phyloP scores from a whole-genome alignment of 192 early-diverging fungal species.

The Funneliformis geosporum region DNA sequence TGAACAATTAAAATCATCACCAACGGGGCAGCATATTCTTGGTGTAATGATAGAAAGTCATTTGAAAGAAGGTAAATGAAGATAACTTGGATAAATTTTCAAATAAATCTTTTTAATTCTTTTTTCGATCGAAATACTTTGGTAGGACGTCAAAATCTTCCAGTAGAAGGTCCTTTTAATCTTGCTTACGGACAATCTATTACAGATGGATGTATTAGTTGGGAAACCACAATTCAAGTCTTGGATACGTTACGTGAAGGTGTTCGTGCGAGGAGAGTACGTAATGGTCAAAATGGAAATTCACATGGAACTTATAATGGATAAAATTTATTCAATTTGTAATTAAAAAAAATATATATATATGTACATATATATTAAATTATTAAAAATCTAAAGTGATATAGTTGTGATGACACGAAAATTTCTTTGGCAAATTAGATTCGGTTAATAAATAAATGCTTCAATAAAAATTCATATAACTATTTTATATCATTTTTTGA shows the following conservation, averaged over 20 bases:
- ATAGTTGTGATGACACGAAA: no score
- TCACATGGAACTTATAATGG: background rate
- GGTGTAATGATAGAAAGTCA: slow-evolving; percentile 98
- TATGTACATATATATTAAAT: no score
- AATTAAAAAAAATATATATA: no score
- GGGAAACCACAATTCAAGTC: slow-evolving; percentile 83
- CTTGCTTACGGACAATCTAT: slow-evolving; percentile 87
- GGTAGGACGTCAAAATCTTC: slow-evolving; percentile 67
- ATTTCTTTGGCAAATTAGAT: no score
- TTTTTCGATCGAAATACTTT: slow-evolving; percentile 3
- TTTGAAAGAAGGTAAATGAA: slow-evolving; percentile 73
- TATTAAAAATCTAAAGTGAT: no score
- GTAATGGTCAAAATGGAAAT: slow-evolving; percentile 32
- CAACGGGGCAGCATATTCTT: slow-evolving; percentile 70
- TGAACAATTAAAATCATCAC: slow-evolving; percentile 7
- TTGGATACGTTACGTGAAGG: slow-evolving; percentile 73
- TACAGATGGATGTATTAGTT: slow-evolving; percentile 92
- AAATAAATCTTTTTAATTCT: background rate
- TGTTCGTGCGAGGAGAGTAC: slow-evolving; percentile 65
- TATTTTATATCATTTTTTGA: no score
- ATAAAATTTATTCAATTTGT: background rate
- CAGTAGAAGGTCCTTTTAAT: slow-evolving; percentile 67
- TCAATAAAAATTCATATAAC: no score
- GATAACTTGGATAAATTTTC: background rate
- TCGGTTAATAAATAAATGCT: no score